Evolutionary conservation across 371 early-diverging fungal species (phyloP), one percentile per base, ranked within the genome.

Genomic region (Apophysomyces variabilis): DNA sequence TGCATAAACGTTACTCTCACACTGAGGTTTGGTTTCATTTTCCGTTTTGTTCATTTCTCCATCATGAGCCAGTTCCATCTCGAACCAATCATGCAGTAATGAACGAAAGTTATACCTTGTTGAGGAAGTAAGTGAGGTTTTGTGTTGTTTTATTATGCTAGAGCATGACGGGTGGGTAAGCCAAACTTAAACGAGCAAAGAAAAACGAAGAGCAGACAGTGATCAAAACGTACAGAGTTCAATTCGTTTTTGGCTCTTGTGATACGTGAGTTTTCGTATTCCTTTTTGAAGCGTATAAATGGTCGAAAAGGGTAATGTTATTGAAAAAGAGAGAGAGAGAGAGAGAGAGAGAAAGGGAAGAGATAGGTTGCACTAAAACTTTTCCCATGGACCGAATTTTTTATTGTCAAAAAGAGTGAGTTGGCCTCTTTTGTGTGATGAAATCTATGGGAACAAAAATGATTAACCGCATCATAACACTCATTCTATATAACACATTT

Each of bases 1-100:
- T 58, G 60, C 60, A 65, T 65, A 35, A 60, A 65, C 46, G 54
- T 50, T 50, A 50, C 54, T 21, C n/a, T 9, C 54, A 9, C 21
- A 9, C 21, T 8, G 21, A 0, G 9, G 5, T 9, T 50, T 21
- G 9, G 21, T 18, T 18, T 16, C 11, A 38, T 44, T 61, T 5
- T 41, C 21, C 14, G 14, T 13, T 11, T n/a, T 45, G 38, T 16
- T n/a, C 13, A 44, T 61, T 26, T n/a, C 37, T 35, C 37, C 37
- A 16, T 36, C 37, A 21, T 58, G n/a, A 16, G 21, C 11, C 8
- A 32, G n/a, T 50, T 5, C 11, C 54, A 50, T 50, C 54, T n/a
- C 32, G 54, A 41, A 8, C 13, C 41, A 41, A 4, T 26, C 41
- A 41, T 41, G 41, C 41, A 41, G 13, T 13, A 41, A 41, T 41